Base-by-base conservation (phyloP, 306 rosid genomes). In the Vigna angularis region DNA sequence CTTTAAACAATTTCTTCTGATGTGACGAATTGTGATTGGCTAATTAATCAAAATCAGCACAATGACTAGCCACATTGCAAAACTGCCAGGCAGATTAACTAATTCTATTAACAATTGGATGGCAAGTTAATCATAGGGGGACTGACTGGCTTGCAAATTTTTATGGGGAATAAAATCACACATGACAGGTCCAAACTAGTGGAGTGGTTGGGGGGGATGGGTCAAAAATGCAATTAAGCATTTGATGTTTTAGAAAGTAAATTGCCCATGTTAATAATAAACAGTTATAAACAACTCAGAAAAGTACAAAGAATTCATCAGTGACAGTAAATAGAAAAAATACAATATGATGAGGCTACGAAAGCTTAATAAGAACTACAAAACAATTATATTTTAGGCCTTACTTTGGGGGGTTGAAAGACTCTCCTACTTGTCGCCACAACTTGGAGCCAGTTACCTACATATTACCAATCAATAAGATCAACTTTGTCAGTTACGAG, bases 361-460 rank as follows among this genome's bases (percentile, higher is more conserved):
- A 72, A 44, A 10, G 72, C 48, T 73, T 69, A 69, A 57, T 32
- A 75, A 74, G 24, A 51, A 74, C 62, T 64, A 79, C 71, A 20
- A 45, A 72, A 36, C 48, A 82, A 66, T 28, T 13, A n/a, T 13
- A 58, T 48, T 62, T 8, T 18, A 34, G 36, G 81, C 44, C 93
- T 90, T 88, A 92, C 96, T 90, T 90, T 24, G 96, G 97, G 76
- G 97, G 97, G 74, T 90, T 87, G 89, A 93, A 93, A 55, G 96
- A 90, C 86, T 93, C 97, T 85, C 96, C 97, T 45, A 93, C 93
- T 93, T 89, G 96, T 78, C 97, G 92, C 97, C 97, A 90, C 73
- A 93, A 81, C 85, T 93, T 93, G 55, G 91, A 85, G 62, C 87
- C 69, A 70, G 96, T 93, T 86, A 93, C 97, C 97, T 90, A 70